Evolutionary conservation across 495 filamentous ascomycete genomes (phyloP).

Genomic region (Cairneyella variabilis): DNA sequence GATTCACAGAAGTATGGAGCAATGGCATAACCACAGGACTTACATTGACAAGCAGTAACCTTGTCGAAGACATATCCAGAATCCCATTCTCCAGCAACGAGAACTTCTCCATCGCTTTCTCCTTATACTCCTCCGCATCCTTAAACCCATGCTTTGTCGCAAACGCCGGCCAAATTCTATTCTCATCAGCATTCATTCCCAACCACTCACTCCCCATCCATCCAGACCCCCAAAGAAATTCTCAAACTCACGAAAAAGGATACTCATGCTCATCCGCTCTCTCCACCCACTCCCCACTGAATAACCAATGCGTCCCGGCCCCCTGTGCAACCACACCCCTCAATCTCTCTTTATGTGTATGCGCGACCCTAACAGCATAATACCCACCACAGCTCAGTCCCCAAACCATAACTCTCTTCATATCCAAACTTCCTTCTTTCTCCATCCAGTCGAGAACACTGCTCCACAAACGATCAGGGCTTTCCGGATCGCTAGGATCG

Average conservation of each 20-base stretch:
- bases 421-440: constrained; percentile 54
- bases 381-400: constrained; percentile 72
- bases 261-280: constrained; percentile 72
- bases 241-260: constrained; percentile 59
- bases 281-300: constrained; percentile 59
- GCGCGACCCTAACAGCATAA: constrained; percentile 70
- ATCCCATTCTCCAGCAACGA: constrained; percentile 69
- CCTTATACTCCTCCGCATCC: constrained; percentile 54
- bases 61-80: constrained; percentile 55
- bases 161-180: constrained; percentile 58
- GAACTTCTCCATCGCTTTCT: constrained; percentile 63
- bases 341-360: constrained; percentile 60
- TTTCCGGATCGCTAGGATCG: constrained; percentile 43
- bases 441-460: constrained; percentile 66
- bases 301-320: constrained; percentile 71
- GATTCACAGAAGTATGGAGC: too few species aligned
- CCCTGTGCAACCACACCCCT: constrained; percentile 65
- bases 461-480: constrained; percentile 55
- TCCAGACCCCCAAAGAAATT: too few species aligned
- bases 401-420: constrained; percentile 61
- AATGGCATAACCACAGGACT: constrained; percentile 36
- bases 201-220: neutral
- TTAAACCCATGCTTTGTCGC: constrained; percentile 69
- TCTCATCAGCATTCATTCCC: neutral
- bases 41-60: constrained; percentile 62